Evolutionary conservation across 768 basidiomycete species (phyloP).

Genomic region (Boletellus emodensis): DNA sequence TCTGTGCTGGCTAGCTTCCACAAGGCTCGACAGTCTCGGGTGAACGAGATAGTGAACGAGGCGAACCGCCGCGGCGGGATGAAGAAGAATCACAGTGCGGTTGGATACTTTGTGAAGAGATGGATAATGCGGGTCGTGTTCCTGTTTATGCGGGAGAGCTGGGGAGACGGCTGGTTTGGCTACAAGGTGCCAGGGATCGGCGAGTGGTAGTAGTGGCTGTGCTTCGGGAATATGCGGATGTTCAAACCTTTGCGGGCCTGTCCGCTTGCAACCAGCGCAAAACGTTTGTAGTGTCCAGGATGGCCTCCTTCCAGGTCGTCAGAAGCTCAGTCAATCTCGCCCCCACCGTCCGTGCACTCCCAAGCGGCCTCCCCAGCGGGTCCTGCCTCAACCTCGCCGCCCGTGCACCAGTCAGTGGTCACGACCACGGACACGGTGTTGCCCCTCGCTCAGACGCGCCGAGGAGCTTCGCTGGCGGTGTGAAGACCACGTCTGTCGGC

Average conservation of each 20-base stretch:
- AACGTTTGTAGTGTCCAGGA: slow-evolving; percentile 20
- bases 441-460: slow-evolving; percentile 59
- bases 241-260: slow-evolving; percentile 5
- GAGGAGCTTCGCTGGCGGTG: slow-evolving; percentile 59
- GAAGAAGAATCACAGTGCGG: slow-evolving; percentile 19
- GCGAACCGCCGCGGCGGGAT: slow-evolving; percentile 23
- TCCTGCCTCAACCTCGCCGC: slow-evolving; percentile 71
- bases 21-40: slow-evolving; percentile 19
- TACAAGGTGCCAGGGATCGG: slow-evolving; percentile 30
- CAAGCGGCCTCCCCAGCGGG: slow-evolving; percentile 76
- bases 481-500: slow-evolving; percentile 44
- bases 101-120: slow-evolving; percentile 19
- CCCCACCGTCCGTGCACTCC: slow-evolving; percentile 74
- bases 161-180: slow-evolving; percentile 28
- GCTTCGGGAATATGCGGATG: slow-evolving; percentile 38
- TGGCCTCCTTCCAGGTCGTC: slow-evolving; percentile 68
- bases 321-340: slow-evolving; percentile 81
- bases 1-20: slow-evolving; percentile 21
- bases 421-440: slow-evolving; percentile 54
- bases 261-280: neutral
- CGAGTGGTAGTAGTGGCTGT: slow-evolving; percentile 27
- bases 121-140: slow-evolving; percentile 26
- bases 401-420: slow-evolving; percentile 55
- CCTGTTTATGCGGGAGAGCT: slow-evolving; percentile 23
- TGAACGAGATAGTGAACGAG: slow-evolving; percentile 25